Evolutionary conservation across 116 monocot species (phyloP), one percentile per base, ranked within the genome.

Genomic region (Papilionanthe hybrid): DNA sequence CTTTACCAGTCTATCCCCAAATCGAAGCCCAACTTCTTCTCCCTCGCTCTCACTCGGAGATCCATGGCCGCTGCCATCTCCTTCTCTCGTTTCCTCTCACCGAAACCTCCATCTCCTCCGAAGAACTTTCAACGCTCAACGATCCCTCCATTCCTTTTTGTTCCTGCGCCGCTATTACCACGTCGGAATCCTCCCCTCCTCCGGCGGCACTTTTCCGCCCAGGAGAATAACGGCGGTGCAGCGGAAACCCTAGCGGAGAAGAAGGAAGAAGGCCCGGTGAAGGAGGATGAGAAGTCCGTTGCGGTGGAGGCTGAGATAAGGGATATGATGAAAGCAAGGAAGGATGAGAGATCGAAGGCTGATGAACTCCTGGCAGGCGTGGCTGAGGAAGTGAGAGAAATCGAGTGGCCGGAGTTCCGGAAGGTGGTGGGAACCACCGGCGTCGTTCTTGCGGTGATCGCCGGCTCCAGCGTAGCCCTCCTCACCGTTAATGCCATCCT

Each of bases 391-490:
- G 79, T 98, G 29, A 68, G 68, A 22, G 88, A 90, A 88, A 91
- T 98, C 82, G 94, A 98, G 90, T 98, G 97, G 97, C 97, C 94
- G 78, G 78, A 76, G 42, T 91, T 94, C 68, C 85, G 90, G 72
- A 94, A 85, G 83, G 94, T 98, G 2, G 73, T 98, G 77, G 91
- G 93, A 27, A 98, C 92, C 71, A 98, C 98, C 10, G 94, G 98
- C 15, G 91, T 98, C n/a, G 98, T 98, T 1, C 79, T 98, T 19
- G 89, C 88, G 11, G 90, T 98, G 75, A 98, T 98, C 71, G 93
- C 87, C 28, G 93, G 93, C 0, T 93, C 93, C 72, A 89, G 91
- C 85, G 86, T 88, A 49, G 98, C 93, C 9, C 85, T 98, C 78
- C 91, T 94, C 57, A 88, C 98, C 15, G 89, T 98, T 29, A 98